These are phyloP conservation scores for Paragyromitra xinjiangensis DNA, from an alignment of 495 filamentous ascomycete species.

Conservation along the genomic window DNA sequence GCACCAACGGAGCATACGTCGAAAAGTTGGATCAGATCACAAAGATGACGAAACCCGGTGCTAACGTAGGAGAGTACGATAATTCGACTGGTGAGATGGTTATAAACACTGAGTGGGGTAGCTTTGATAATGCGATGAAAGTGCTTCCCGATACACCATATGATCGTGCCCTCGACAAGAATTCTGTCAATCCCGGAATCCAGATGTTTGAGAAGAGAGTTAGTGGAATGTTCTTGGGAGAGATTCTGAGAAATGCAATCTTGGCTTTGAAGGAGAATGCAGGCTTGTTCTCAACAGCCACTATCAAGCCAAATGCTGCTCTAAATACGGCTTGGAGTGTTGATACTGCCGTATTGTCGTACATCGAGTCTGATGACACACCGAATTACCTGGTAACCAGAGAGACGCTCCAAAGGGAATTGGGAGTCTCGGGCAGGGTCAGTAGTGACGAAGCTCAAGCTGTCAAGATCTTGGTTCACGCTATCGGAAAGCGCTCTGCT, in stretches of 20 bases:
- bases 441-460: slow-evolving; percentile 81
- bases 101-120: slow-evolving; percentile 98
- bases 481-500: slow-evolving; percentile 87
- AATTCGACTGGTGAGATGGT: slow-evolving; percentile 91
- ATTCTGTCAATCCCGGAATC: slow-evolving; percentile 88
- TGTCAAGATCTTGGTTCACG: slow-evolving; percentile 79
- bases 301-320: slow-evolving; percentile 64
- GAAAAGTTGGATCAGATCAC: slow-evolving; percentile 75
- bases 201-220: slow-evolving; percentile 99
- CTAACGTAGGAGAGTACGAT: slow-evolving; percentile 71
- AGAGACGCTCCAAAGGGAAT: slow-evolving; percentile 75
- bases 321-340: slow-evolving; percentile 87
- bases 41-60: slow-evolving; percentile 65
- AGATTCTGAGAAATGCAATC: slow-evolving; percentile 83
- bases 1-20: slow-evolving; percentile 93
- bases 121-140: slow-evolving; percentile 91
- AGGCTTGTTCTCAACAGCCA: slow-evolving; percentile 46
- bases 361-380: slow-evolving; percentile 77
- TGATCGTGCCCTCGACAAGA: slow-evolving; percentile 78
- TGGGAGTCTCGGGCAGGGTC: slow-evolving; percentile 70
- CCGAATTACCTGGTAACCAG: slow-evolving; percentile 71
- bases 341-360: slow-evolving; percentile 84
- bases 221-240: slow-evolving; percentile 97
- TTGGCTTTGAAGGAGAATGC: slow-evolving; percentile 63
- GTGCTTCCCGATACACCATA: slow-evolving; percentile 87